These are phyloP conservation scores for Plasmodium billcollinsi DNA, from an alignment of 169 alveolate species.

Conservation along the genomic window DNA sequence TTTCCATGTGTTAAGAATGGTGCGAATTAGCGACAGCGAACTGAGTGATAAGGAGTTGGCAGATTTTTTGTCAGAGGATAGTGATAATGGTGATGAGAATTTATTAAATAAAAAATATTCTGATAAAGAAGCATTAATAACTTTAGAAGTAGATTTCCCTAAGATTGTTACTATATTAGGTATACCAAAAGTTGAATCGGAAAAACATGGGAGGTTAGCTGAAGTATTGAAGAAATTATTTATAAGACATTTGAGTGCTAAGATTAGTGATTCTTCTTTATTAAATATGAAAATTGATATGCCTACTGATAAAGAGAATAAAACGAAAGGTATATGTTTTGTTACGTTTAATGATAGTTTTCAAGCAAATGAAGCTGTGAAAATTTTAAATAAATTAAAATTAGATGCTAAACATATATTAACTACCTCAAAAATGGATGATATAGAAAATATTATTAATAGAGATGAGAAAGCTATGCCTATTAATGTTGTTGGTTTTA, in stretches of 20 bases:
- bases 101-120: conserved; percentile 77
- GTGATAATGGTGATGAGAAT: conserved; percentile 80
- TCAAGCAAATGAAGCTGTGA: conserved; percentile 79
- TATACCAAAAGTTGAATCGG: conserved; percentile 79
- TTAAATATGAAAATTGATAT: conserved; percentile 73
- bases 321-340: conserved; percentile 79
- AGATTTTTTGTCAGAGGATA: conserved; percentile 81
- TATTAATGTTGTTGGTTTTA: conserved; percentile 84
- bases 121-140: conserved; percentile 79
- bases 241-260: conserved; percentile 76
- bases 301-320: conserved; percentile 79
- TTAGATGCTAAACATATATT: conserved; percentile 69
- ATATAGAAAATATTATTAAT: conserved; percentile 64
- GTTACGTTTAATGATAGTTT: conserved; percentile 79
- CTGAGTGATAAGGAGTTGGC: conserved; percentile 77
- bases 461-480: conserved; percentile 71
- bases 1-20: conserved; percentile 49
- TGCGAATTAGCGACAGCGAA: conserved; percentile 76
- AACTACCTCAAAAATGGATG: conserved; percentile 73
- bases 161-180: conserved; percentile 78
- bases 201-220: conserved; percentile 79
- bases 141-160: conserved; percentile 78
- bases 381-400: conserved; percentile 55
- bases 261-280: conserved; percentile 79
- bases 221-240: conserved; percentile 78